These are phyloP conservation scores for Paecilomyces variotii DNA, from an alignment of 2,329 filamentous ascomycete genomes.

Conservation along the genomic window DNA sequence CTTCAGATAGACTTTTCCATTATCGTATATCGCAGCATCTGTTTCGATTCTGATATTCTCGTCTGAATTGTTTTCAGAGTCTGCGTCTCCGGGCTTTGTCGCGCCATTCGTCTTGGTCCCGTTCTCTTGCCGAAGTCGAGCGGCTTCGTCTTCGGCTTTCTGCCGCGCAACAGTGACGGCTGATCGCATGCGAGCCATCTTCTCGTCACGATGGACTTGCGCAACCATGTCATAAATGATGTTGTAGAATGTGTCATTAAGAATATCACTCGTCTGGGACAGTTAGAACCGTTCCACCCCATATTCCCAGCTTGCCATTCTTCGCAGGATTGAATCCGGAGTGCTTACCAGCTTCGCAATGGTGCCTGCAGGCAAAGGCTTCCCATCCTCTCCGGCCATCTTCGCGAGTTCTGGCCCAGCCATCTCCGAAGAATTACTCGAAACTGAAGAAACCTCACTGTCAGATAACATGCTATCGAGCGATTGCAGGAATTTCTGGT, in stretches of 20 bases:
- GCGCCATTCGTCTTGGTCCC: constrained; percentile 22
- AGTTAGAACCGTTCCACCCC: constrained; percentile 8
- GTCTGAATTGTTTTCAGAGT: constrained; percentile 23
- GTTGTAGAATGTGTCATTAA: constrained; percentile 52
- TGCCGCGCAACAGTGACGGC: constrained; percentile 37
- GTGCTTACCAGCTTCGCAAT: constrained; percentile 34
- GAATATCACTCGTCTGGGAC: constrained; percentile 37
- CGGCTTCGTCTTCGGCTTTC: constrained; percentile 34
- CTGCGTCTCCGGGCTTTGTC: constrained; percentile 25
- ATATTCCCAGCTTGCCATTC: neutral
- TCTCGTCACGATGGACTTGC: constrained; percentile 53
- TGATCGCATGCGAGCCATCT: constrained; percentile 51
- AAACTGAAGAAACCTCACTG: neutral
- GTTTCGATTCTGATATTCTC: constrained; percentile 39
- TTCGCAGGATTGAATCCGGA: neutral
- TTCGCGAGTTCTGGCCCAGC: constrained; percentile 15
- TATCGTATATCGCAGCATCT: constrained; percentile 44
- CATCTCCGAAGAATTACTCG: constrained; percentile 9
- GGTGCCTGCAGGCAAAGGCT: constrained; percentile 27
- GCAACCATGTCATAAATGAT: constrained; percentile 54
- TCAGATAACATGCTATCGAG: constrained; percentile 1
- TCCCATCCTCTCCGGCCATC: constrained; percentile 21
- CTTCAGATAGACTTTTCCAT: constrained; percentile 46
- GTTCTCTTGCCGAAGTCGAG: constrained; percentile 21
- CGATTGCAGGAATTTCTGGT: neutral